Evolutionary conservation across 768 basidiomycete genomes (phyloP), one percentile per base, ranked within the genome.

Genomic region (Suillus tomentosus): DNA sequence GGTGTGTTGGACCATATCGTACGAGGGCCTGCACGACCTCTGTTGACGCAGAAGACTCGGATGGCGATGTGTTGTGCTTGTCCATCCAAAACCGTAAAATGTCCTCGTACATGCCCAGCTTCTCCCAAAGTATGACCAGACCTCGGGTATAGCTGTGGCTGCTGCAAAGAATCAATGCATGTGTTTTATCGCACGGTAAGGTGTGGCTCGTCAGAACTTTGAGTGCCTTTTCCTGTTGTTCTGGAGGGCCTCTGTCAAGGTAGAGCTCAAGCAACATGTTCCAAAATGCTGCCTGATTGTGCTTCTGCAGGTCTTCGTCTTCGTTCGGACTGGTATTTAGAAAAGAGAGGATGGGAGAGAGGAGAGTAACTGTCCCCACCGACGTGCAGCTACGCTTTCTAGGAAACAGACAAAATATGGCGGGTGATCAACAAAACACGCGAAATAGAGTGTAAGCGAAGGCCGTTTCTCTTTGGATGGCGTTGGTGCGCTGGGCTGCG

Each of bases 81-180:
- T 92, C 91, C 85, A 96, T 96, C 90, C 91, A 95, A 79, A 93
- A 97, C 31, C 95, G 85, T 36, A 99, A 73, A 55, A 99, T 88
- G 68, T 97, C 96, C 70, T 98, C 96, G 73, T 94, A 93, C 96
- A 97, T 96, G 7, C 92, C 95, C 95, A 99, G 3, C 65, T 85
- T 87, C 78, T 97, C 97, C 93, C 95, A 99, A 3, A 99, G 81
- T 5, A 92, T 77, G 5, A 98, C 90, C 13, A 96, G 83, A 1
- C 97, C 97, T 0, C 86, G 84, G 1, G 88, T 95, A 70, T 95
- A 97, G 14, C 79, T 82, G 48, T 86, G 83, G 34, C 88, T 93
- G 7, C 95, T 94, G 77, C 96, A 99, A 2, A 99, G 83, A 45
- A 99, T 91, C 17, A 99, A 80, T 3, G 95, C 96, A 72, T 98